Evolutionary conservation across 495 filamentous ascomycete genomes (phyloP), one percentile per base, ranked within the genome.

Genomic region (Rusavskia elegans): DNA sequence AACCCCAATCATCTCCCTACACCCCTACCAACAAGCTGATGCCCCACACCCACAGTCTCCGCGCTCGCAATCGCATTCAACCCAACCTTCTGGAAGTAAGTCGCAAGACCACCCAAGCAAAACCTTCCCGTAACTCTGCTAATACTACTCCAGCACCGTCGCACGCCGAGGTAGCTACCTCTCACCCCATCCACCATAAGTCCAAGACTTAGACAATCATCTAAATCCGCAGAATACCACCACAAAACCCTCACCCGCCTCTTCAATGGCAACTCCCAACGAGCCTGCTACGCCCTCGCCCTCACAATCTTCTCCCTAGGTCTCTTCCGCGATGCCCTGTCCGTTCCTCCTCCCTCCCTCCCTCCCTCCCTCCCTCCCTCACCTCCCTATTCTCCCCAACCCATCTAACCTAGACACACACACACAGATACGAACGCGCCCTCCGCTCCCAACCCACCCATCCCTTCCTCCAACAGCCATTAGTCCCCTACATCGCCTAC

Each of bases 231-330:
- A 93, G 92, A 98, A 69, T 95, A 98, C 71, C 85, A 83, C 69
- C 86, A 82, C 65, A 85, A 86, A 66, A 74, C 83, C 66, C 74
- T 98, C 44, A 95, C 90, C 57, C 83, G 83, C 63, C 77, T 89
- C 56, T 94, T 95, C 63, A 76, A 81, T 42, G 84, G 86, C 56
- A 87, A 83, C 61, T 75, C 83, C 30, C 83, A 84, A 59, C 71
- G 76, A 55, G 92, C 81, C 51, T 96, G 90, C 81, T 98, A 97
- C 65, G 81, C 77, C 57, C 83, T 98, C 32, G 92, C 90, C 37
- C 66, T 79, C 50, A 77, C 81, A 45, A 98, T 98, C 67, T 98
- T 98, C 80, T 77, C 76, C 21, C 72, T 98, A 41, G 92, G 92
- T 25, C 81, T 98, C 53, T 61, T 95, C 64, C 84, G 92, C 55